A percentile compares a stretch with the other conserved stretches of the same genome.
Conservation (phyloP, 2,329 filamentous ascomycete species). For the Cercospora nicotianae region DNA sequence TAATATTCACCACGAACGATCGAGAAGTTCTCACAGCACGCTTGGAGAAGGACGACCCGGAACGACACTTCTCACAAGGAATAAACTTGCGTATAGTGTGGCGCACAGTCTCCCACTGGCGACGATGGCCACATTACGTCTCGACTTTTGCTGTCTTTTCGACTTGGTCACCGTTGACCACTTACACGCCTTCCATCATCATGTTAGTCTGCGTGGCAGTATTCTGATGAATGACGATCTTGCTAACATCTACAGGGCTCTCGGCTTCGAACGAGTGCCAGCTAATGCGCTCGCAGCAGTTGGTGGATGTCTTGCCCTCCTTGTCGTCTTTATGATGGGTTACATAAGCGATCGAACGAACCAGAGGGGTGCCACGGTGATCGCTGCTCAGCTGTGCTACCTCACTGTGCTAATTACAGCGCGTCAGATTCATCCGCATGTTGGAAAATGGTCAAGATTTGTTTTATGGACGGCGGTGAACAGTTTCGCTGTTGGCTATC, state of each 20-base stretch:
- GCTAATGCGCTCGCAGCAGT: conserved; percentile 52
- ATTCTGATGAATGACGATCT: neutral
- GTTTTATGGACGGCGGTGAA: conserved; percentile 56
- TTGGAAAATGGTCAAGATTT: conserved; percentile 52
- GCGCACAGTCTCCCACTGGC: conserved; percentile 7
- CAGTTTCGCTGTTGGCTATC: conserved; percentile 54
- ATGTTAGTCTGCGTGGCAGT: neutral
- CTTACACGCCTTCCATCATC: conserved; percentile 52
- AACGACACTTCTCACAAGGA: neutral
- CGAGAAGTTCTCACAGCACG: neutral
- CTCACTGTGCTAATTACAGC: conserved; percentile 48
- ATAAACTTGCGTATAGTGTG: conserved; percentile 7
- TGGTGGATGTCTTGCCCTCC: conserved; percentile 47
- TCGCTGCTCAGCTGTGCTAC: conserved; percentile 49
- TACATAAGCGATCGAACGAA: conserved; percentile 52
- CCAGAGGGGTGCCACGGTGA: conserved; percentile 47
- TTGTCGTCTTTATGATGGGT: conserved; percentile 52
- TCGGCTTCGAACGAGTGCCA: conserved; percentile 49
- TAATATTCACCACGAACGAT: neutral
- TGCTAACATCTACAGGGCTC: neutral
- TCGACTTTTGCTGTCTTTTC: conserved; percentile 54
- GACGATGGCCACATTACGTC: conserved; percentile 15
- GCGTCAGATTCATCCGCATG: conserved; percentile 45
- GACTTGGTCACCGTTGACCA: conserved; percentile 55
- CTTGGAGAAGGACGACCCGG: neutral